Base-by-base conservation (phyloP, 495 filamentous ascomycete genomes). In the Daldinia loculata region DNA sequence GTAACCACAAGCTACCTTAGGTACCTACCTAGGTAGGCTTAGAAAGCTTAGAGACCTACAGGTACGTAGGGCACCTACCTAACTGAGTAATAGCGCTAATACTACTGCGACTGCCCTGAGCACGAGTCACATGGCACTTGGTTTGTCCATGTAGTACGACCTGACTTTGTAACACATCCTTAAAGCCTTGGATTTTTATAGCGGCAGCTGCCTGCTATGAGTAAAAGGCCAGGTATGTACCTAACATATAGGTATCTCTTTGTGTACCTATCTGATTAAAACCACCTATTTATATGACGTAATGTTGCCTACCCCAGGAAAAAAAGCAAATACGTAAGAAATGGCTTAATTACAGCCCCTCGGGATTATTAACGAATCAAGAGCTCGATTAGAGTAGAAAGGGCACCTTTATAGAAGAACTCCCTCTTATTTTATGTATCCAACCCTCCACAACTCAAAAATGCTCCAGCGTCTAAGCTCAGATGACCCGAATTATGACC, bases 401-500 rank as follows among this genome's bases (percentile, higher is more conserved):
- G n/a, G 55, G 4, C 30, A 41, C 55, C 22, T 38, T 34, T 57
- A 57, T 57, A 57, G 32, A 24, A 41, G 12, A 57, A 38, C 55
- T 57, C 34, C 55, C 55, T 24, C 32, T 30, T 57, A 24, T 39
- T 24, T 57, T 3, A 24, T 38, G 1, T 58, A 29, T 39, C 36
- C 41, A 48, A 60, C 38, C 56, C 56, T 60, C 56, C 56, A 43
- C 36, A 43, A 43, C 36, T 29, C 24, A 29, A 15, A 15, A 43
- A 45, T 60, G 24, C 22, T 30, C 36, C 56, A 43, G 39, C 24
- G 2, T 29, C 53, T 30, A 24, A 56, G 53, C 53, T 56, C 53
- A 56, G 15, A 56, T 56, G 53, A 56, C 53, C 53, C 50, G 36
- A 72, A 56, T 60, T 66, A 34, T 71, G 69, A 71, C 63, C 58